Base-by-base conservation (phyloP, 1,284 basidiomycete species). In the Heterobasidion occidentale region DNA sequence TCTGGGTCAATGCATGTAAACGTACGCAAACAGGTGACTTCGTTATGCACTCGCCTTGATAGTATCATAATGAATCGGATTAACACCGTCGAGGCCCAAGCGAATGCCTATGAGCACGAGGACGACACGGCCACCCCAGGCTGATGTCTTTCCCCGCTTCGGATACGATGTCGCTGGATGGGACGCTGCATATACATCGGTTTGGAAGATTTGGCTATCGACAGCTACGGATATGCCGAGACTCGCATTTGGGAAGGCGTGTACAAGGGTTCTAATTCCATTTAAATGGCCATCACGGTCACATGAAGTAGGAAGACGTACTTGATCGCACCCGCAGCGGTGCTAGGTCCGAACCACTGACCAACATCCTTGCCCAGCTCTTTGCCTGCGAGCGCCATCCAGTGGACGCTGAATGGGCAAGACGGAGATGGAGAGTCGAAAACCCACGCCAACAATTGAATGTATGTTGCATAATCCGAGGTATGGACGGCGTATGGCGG, bases 341-440 rank as follows among this genome's bases (percentile, higher is more conserved):
- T 96, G 67, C 92, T 96, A 0, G 96, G 96, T 0, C 96, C 96
- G 66, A 98, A 98, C 96, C 96, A 98, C 70, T 94, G 90, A 2
- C 96, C 96, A 0, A 98, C 90, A 63, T 95, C 92, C 62, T 93
- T 98, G 12, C 96, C 96, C 1, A 98, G 79, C 61, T 94, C 89
- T 68, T 97, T 96, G 3, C 96, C 96, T 9, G 94, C 90, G 15
- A 94, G 74, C 0, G 95, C 95, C 88, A 99, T 97, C 46, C 93
- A 83, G 71, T 99, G 96, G 1, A 99, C 92, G 61, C 92, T 92
- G 70, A 98, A 99, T 0, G 96, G 96, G 49, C 89, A 88, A n/a
- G 89, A 76, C 0, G 90, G 83, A 0, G 88, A 84, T 0, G 96
- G 94, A 11, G 91, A 88, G 68, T 99, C 96, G 56, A 98, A 74